Percentiles rank a stretch among this genome's conserved stretches.
Evolutionary conservation across 73 alveolate species (phyloP).

Genomic region (Paramecium caudatum): DNA sequence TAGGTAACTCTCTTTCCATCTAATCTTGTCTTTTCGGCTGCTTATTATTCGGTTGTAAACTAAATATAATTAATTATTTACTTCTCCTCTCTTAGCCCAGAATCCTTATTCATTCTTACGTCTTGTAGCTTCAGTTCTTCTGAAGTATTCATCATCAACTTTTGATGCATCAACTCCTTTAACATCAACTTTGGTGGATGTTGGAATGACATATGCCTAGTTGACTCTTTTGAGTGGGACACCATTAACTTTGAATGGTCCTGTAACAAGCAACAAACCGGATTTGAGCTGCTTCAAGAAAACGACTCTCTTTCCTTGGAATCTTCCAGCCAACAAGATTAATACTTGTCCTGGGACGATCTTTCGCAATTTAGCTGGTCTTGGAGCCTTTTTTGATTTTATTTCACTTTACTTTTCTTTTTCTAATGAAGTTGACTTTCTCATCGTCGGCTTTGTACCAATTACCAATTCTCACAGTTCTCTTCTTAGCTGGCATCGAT

Average conservation of each 20-base stretch:
- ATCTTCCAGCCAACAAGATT: conserved; percentile 92
- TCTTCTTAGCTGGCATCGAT: conserved; percentile 69
- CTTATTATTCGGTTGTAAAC: conserved; percentile 74
- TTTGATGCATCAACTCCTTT: conserved; percentile 80
- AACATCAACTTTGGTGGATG: conserved; percentile 88
- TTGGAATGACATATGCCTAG: conserved; percentile 90
- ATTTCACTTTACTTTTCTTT: conserved; percentile 39
- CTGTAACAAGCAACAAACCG: conserved; percentile 95
- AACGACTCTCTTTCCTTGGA: conserved; percentile 97
- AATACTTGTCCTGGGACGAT: conserved; percentile 91
- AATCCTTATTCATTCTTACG: conserved; percentile 71
- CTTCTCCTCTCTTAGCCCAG: conserved; percentile 68
- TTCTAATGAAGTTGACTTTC: conserved; percentile 73
- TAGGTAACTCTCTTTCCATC: conserved; percentile 66
- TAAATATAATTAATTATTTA: conserved; percentile 30
- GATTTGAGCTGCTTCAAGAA: conserved; percentile 92
- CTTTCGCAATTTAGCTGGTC: conserved; percentile 87
- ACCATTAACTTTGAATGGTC: conserved; percentile 97
- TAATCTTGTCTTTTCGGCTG: conserved; percentile 69
- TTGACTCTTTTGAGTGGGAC: conserved; percentile 96
- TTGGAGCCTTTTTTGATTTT: conserved; percentile 75
- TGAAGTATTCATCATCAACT: conserved; percentile 77
- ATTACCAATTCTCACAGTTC: conserved; percentile 69
- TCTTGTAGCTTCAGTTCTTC: conserved; percentile 58
- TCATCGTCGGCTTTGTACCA: conserved; percentile 79